These are phyloP conservation scores for Ophiostoma quercus DNA, from an alignment of 2,329 filamentous ascomycete species.

Conservation along the genomic window DNA sequence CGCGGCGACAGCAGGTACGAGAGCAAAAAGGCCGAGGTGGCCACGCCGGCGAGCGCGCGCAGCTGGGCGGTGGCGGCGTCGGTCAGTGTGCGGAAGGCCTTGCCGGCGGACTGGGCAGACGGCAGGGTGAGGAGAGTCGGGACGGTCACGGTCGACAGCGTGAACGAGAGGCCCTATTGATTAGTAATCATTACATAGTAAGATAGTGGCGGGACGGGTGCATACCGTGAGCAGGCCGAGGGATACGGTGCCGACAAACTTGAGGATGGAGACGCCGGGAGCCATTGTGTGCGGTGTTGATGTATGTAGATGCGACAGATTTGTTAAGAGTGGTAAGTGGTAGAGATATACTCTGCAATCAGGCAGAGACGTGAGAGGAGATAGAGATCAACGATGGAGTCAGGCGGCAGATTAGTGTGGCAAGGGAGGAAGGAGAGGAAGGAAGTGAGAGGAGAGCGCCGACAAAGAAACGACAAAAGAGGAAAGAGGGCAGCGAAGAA, in stretches of 20 bases:
- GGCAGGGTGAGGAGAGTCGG: conserved; percentile 77
- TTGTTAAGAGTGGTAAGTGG: not conserved
- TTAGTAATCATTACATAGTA: not conserved
- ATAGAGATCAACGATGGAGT: not conserved
- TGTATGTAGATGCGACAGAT: not conserved
- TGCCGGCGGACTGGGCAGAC: conserved; percentile 64
- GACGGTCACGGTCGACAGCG: conserved; percentile 69
- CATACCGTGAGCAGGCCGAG: conserved; percentile 82
- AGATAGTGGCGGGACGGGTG: conserved; percentile 26
- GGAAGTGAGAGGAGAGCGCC: not conserved
- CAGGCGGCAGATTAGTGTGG: not conserved
- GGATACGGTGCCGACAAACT: conserved; percentile 89
- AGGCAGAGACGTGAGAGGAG: not conserved
- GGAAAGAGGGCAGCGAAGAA: not conserved
- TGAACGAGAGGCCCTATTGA: conserved; percentile 77
- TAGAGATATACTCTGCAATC: too few relatives aligned
- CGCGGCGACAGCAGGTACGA: conserved; percentile 73
- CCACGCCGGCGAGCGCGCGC: conserved; percentile 61
- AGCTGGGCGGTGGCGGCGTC: conserved; percentile 60
- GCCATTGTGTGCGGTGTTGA: conserved; percentile 46
- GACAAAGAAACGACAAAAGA: conserved; percentile 1
- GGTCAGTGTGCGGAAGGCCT: conserved; percentile 64
- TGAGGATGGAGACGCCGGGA: conserved; percentile 69
- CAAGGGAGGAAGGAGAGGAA: not conserved
- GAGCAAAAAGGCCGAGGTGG: conserved; percentile 66